These are phyloP conservation scores for Calvatia gigantea DNA, from an alignment of 768 basidiomycete species.

Conservation along the genomic window DNA sequence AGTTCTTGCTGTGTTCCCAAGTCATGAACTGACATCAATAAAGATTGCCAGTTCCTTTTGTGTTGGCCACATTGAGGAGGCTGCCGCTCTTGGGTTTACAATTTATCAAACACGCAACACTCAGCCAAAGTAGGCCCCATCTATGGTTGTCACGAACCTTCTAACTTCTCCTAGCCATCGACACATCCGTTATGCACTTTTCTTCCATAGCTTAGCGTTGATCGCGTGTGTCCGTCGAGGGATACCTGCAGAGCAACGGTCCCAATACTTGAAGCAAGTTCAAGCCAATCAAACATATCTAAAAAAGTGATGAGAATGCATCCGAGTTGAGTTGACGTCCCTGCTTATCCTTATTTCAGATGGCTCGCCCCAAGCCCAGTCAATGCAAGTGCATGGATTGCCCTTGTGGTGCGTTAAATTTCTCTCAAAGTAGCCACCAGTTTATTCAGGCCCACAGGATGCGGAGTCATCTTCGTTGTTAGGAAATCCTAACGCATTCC, in stretches of 20 bases:
- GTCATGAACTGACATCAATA: neutral
- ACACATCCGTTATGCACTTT: conserved; percentile 64
- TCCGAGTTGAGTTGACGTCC: neutral
- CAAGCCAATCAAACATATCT: conserved; percentile 59
- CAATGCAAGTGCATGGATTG: conserved; percentile 66
- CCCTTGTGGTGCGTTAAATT: conserved; percentile 50
- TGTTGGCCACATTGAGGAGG: conserved; percentile 54
- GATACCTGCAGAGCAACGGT: conserved; percentile 29
- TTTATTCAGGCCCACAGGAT: conserved; percentile 37
- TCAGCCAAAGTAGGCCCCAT: conserved; percentile 65
- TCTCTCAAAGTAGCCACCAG: neutral
- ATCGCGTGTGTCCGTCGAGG: conserved; percentile 53
- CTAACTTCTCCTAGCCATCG: conserved; percentile 44
- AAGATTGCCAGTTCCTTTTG: conserved; percentile 65
- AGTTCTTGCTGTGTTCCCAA: neutral
- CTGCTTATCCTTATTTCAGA: conserved; percentile 25
- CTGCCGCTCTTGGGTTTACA: conserved; percentile 59
- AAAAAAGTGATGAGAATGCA: conserved; percentile 39
- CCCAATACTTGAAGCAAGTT: conserved; percentile 52
- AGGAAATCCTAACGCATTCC: conserved; percentile 55
- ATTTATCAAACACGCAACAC: conserved; percentile 54
- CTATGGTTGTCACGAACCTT: neutral
- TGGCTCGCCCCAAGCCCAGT: conserved; percentile 71
- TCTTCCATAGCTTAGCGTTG: conserved; percentile 69
- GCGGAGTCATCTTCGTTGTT: conserved; percentile 64